phyloP scores from a whole-genome alignment of 306 rosid species.

The Cajanus cajan region DNA sequence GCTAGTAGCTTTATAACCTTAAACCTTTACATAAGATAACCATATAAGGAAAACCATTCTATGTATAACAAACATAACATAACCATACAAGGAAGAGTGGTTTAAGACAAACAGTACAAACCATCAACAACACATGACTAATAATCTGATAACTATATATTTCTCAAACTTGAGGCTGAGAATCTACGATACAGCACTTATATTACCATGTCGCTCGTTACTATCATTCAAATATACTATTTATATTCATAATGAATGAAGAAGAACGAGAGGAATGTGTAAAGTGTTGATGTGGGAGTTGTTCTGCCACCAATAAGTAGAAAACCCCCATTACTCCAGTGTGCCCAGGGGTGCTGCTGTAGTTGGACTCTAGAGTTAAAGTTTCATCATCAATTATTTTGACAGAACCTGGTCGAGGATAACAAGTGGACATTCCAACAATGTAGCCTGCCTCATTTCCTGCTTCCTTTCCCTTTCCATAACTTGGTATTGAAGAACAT shows the following conservation, averaged over 20 bases:
- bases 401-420: too few relatives aligned
- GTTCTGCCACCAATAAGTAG: conserved; percentile 62
- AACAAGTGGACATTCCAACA: conserved; percentile 21
- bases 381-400: too few relatives aligned
- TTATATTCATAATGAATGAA: conserved; percentile 10
- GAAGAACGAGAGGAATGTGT: conserved; percentile 27
- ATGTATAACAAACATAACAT: not conserved
- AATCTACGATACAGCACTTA: not conserved
- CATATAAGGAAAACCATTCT: not conserved
- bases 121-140: not conserved
- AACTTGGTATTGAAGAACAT: too few relatives aligned
- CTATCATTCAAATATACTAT: not conserved
- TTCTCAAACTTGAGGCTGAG: too few relatives aligned
- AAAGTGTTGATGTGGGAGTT: conserved; percentile 42
- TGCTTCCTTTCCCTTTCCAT: too few relatives aligned
- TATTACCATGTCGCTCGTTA: not conserved
- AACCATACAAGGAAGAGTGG: not conserved
- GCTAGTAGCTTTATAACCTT: too few relatives aligned
- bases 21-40: too few relatives aligned
- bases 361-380: too few relatives aligned
- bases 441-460: conserved; percentile 44
- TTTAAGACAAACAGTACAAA: not conserved
- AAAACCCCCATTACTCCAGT: conserved; percentile 35
- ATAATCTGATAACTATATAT: too few relatives aligned
- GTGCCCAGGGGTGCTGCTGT: not conserved